Evolutionary conservation across 257 asterid species (phyloP).

Genomic region (Salvia splendens): DNA sequence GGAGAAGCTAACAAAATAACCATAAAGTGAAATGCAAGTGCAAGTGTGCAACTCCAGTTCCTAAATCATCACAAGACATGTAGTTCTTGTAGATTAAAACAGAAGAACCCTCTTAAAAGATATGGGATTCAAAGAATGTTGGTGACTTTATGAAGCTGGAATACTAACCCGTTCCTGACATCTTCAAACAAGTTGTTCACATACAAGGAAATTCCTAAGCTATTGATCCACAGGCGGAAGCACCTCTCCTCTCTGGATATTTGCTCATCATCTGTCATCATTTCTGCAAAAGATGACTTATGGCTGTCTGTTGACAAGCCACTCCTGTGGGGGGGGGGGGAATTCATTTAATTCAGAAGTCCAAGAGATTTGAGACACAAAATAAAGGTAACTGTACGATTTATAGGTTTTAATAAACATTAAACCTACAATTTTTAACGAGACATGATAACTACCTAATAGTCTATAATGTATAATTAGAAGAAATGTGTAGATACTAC

Average conservation of each 20-base stretch:
- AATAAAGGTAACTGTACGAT: not conserved
- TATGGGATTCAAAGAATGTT: not conserved
- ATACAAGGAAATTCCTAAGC: conserved; percentile 79
- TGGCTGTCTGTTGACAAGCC: conserved; percentile 89
- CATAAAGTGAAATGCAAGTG: conserved; percentile 27
- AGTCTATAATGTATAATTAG: not conserved
- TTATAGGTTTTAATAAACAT: not conserved
- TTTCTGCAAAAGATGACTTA: conserved; percentile 82
- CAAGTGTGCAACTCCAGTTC: conserved; percentile 13
- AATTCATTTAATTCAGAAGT: conserved; percentile 19
- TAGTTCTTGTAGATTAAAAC: conserved; percentile 3
- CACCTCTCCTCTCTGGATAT: conserved; percentile 99
- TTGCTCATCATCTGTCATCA: conserved; percentile 93
- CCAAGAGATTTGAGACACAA: conserved; percentile 20
- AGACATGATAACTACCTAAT: not conserved
- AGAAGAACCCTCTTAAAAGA: conserved; percentile 9
- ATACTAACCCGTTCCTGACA: conserved; percentile 85
- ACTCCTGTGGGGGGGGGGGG: conserved; percentile 64
- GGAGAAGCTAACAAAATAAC: conserved; percentile 15
- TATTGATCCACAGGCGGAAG: conserved; percentile 96
- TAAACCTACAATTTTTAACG: conserved; percentile 18
- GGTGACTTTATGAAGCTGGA: conserved; percentile 25
- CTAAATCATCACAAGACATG: conserved; percentile 14
- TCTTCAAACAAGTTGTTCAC: conserved; percentile 93
- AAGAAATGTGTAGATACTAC: conserved; percentile 16